phyloP scores from a whole-genome alignment of 352 stramenopile species.

The Thalassiosira exigua region DNA sequence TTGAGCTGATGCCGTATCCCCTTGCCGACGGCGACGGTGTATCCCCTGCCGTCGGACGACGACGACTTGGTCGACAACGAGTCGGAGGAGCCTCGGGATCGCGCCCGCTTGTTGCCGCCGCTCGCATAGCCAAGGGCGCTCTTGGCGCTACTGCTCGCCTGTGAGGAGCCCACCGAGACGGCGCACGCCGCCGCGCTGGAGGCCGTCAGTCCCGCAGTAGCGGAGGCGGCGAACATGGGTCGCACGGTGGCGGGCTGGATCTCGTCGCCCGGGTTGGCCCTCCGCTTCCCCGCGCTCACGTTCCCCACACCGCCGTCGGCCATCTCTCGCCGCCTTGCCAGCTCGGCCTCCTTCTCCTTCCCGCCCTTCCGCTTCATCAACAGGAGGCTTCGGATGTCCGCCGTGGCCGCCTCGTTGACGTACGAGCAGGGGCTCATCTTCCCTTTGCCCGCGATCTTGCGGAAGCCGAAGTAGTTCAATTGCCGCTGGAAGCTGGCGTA shows the following conservation, averaged over 20 bases:
- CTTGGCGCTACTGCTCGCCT: background rate
- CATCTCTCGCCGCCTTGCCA: background rate
- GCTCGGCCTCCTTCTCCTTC: constrained; percentile 7
- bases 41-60: background rate
- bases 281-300: background rate
- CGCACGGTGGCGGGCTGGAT: constrained; percentile 14
- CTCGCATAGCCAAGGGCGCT: constrained; percentile 22
- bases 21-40: constrained; percentile 49
- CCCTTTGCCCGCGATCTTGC: constrained; percentile 84
- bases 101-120: constrained; percentile 2
- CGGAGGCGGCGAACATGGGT: constrained; percentile 9
- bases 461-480: constrained; percentile 86
- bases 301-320: background rate
- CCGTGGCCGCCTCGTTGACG: constrained; percentile 79
- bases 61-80: constrained; percentile 2
- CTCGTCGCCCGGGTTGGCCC: constrained; percentile 3
- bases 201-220: background rate
- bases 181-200: background rate
- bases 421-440: constrained; percentile 86
- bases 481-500: constrained; percentile 84
- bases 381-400: constrained; percentile 79
- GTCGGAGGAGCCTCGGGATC: background rate
- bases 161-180: background rate
- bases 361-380: constrained; percentile 72
- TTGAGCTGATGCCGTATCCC: constrained; percentile 55